Evolutionary conservation across 1,284 basidiomycete genomes (phyloP).

Genomic region (Cryptococcus sp.): DNA sequence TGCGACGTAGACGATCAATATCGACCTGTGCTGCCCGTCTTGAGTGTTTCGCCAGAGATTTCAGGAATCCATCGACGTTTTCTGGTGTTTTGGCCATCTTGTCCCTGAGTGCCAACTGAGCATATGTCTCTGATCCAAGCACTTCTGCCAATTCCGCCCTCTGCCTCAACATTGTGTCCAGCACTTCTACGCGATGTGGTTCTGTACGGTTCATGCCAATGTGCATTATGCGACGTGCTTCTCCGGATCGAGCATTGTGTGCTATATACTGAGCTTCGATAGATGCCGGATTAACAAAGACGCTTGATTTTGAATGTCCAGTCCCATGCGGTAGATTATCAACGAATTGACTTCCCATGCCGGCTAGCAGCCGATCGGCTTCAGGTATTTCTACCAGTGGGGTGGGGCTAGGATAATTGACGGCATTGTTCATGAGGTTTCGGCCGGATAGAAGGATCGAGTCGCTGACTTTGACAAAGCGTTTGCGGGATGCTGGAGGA

Average conservation of each 20-base stretch:
- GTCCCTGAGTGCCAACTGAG: slow-evolving; percentile 75
- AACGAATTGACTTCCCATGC: slow-evolving; percentile 42
- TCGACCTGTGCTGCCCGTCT: slow-evolving; percentile 68
- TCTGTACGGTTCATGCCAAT: slow-evolving; percentile 60
- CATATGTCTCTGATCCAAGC: slow-evolving; percentile 77
- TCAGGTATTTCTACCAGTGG: slow-evolving; percentile 42
- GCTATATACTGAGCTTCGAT: slow-evolving; percentile 89
- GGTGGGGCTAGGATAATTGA: slow-evolving; percentile 22
- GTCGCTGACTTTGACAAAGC: slow-evolving; percentile 87
- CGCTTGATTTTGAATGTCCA: slow-evolving; percentile 27
- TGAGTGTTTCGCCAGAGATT: slow-evolving; percentile 71
- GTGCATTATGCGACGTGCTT: slow-evolving; percentile 75
- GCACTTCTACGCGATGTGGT: slow-evolving; percentile 50
- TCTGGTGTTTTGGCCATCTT: slow-evolving; percentile 93
- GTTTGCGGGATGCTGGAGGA: slow-evolving; percentile 66
- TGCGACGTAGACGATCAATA: slow-evolving; percentile 62
- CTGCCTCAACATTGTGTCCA: slow-evolving; percentile 70
- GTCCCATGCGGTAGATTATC: slow-evolving; percentile 53
- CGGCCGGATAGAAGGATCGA: slow-evolving; percentile 85
- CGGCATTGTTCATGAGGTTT: slow-evolving; percentile 68
- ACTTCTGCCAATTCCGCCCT: slow-evolving; percentile 74
- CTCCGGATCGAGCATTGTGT: slow-evolving; percentile 76
- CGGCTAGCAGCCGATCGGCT: slow-evolving; percentile 33
- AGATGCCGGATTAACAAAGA: slow-evolving; percentile 73
- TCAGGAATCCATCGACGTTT: slow-evolving; percentile 80